phyloP scores from a whole-genome alignment of 2,329 filamentous ascomycete genomes.

The Trichocomaceae sp. region DNA sequence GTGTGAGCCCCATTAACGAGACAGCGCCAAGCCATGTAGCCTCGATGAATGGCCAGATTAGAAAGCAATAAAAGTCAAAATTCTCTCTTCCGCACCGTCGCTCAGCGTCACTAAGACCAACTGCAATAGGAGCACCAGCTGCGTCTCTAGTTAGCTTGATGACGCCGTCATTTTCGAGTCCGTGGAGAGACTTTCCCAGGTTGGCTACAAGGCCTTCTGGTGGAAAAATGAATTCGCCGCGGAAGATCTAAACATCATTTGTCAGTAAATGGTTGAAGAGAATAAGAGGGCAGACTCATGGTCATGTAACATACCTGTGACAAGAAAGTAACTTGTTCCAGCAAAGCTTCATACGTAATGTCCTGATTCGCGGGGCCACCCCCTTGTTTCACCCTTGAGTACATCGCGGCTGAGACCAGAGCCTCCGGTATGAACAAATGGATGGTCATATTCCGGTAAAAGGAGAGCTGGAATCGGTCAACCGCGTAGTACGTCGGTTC shows the following conservation, averaged over 20 bases:
- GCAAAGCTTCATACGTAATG: slow-evolving; percentile 66
- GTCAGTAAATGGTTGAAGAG: no score
- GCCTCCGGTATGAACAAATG: slow-evolving; percentile 94
- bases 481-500: slow-evolving; percentile 94
- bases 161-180: slow-evolving; percentile 71
- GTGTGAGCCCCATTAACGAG: slow-evolving; percentile 77
- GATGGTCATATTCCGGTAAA: slow-evolving; percentile 99
- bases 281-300: not conserved
- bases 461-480: slow-evolving; percentile 92
- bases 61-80: slow-evolving; percentile 97
- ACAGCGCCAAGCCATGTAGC: slow-evolving; percentile 87
- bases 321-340: slow-evolving; percentile 76
- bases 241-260: slow-evolving; percentile 58
- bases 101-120: slow-evolving; percentile 72
- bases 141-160: slow-evolving; percentile 59
- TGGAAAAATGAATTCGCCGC: slow-evolving; percentile 94
- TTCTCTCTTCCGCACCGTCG: slow-evolving; percentile 78
- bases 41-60: slow-evolving; percentile 98
- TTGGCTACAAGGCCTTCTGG: slow-evolving; percentile 76
- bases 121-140: slow-evolving; percentile 50
- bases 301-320: slow-evolving; percentile 50
- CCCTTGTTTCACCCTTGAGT: slow-evolving; percentile 82
- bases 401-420: slow-evolving; percentile 82
- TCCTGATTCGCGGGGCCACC: slow-evolving; percentile 76
- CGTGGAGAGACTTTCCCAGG: slow-evolving; percentile 68